These are phyloP conservation scores for Coprinopsis cinerea DNA, from an alignment of 768 basidiomycete species.

Conservation along the genomic window DNA sequence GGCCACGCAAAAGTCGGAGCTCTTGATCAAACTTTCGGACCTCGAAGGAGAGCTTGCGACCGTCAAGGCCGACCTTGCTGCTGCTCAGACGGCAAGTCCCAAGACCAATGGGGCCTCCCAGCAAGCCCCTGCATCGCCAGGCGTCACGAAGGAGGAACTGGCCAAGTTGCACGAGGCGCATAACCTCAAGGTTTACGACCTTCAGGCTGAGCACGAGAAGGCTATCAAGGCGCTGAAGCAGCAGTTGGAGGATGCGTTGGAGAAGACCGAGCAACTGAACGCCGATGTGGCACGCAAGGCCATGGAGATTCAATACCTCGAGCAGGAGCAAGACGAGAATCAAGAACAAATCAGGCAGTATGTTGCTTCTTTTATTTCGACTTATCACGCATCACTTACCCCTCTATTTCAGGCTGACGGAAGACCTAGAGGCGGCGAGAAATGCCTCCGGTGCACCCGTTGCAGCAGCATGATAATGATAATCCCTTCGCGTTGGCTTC, in stretches of 20 bases:
- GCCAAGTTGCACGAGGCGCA: constrained; percentile 79
- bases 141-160: constrained; percentile 71
- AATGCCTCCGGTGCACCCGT: background rate
- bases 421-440: background rate
- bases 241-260: constrained; percentile 49
- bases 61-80: constrained; percentile 47
- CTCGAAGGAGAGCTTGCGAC: constrained; percentile 74
- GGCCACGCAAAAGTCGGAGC: constrained; percentile 55
- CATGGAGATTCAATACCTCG: constrained; percentile 79
- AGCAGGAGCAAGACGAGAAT: constrained; percentile 73
- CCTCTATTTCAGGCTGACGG: constrained; percentile 3
- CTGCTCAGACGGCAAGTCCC: constrained; percentile 44
- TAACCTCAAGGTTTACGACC: constrained; percentile 70
- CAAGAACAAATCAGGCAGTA: constrained; percentile 76
- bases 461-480: constrained; percentile 5
- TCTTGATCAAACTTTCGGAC: constrained; percentile 61
- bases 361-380: constrained; percentile 28
- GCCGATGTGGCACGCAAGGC: constrained; percentile 60
- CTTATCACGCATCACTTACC: background rate
- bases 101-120: constrained; percentile 46
- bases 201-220: constrained; percentile 64
- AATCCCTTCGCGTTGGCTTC: background rate
- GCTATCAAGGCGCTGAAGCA: constrained; percentile 44
- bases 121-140: constrained; percentile 30
- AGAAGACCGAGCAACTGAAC: constrained; percentile 48